Base-by-base conservation (phyloP, 2,329 filamentous ascomycete genomes). In the Venturiaceae sp. region DNA sequence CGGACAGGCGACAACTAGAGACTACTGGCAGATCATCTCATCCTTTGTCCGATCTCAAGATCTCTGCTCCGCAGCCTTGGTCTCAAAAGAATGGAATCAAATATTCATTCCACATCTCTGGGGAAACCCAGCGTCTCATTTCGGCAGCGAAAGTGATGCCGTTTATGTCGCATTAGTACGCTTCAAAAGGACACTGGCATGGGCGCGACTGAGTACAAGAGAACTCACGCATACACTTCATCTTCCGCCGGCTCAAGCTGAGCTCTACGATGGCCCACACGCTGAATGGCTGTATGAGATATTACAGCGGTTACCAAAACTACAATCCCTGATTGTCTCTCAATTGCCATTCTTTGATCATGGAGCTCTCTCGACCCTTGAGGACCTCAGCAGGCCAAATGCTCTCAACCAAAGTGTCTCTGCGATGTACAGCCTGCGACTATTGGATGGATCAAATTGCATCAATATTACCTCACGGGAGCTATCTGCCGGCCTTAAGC, bases 81-180 rank as follows among this genome's bases (percentile, higher is more conserved):
- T 84, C 8, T 83, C 77, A 63, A 77, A 71, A 57, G 71, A 73
- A 72, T 84, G 82, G 81, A 80, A 84, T 64, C 64, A 70, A 30
- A 77, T 79, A n/a, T 84, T 84, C 63, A 75, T 78, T 56, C 80
- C 80, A 2, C 77, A 80, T 62, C 73, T 85, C 1, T 85, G 83
- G 83, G 82, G 82, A 16, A 79, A 81, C 64, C 83, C 83, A 21
- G 81, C 82, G 0, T 83, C 81, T 8, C 82, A 85, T 67, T 85
- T 85, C 65, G 80, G 79, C 32, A 74, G 75, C 2, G 76, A 83
- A 55, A 81, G 84, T 64, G 82, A 84, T 65, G 78, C 77, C 8
- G 80, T 84, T 32, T 84, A 84, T 64, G 81, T 83, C 55, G 81
- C 81, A 21, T 69, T 85, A 59, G 83, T 80, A 7, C 75, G 78